Conservation (phyloP, 169 alveolate genomes). For the Ichthyophthirius multifiliis region DNA sequence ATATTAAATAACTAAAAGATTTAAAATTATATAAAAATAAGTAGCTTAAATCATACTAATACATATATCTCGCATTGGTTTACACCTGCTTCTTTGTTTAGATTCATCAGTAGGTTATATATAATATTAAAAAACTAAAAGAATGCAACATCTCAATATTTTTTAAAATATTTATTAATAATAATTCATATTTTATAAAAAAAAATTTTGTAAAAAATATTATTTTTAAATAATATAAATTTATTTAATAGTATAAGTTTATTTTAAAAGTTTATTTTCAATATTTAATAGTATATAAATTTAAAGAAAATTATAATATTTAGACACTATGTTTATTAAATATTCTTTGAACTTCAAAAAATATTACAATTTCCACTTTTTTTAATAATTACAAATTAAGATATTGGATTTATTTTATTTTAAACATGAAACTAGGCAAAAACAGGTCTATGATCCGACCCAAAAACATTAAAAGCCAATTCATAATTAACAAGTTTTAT, state of each 20-base stretch:
- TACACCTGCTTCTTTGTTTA: background rate
- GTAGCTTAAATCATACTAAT: background rate
- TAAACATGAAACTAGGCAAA: conserved; percentile 3
- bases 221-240: too few relatives aligned
- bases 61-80: background rate
- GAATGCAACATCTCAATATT: too few relatives aligned
- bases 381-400: background rate
- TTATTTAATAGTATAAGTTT: too few relatives aligned
- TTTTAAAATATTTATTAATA: too few relatives aligned
- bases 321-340: too few relatives aligned
- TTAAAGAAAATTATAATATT: too few relatives aligned
- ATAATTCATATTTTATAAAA: too few relatives aligned
- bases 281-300: too few relatives aligned
- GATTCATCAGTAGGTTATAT: background rate
- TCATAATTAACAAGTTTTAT: conserved; percentile 9
- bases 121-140: too few relatives aligned
- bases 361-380: background rate
- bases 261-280: too few relatives aligned
- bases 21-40: background rate
- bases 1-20: background rate
- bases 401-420: background rate
- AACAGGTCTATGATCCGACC: conserved; percentile 17
- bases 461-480: background rate
- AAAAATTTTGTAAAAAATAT: too few relatives aligned
- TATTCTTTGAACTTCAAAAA: too few relatives aligned